These are phyloP conservation scores for Pseudonitzschia pungens DNA, from an alignment of 108 stramenopile genomes.

Conservation along the genomic window DNA sequence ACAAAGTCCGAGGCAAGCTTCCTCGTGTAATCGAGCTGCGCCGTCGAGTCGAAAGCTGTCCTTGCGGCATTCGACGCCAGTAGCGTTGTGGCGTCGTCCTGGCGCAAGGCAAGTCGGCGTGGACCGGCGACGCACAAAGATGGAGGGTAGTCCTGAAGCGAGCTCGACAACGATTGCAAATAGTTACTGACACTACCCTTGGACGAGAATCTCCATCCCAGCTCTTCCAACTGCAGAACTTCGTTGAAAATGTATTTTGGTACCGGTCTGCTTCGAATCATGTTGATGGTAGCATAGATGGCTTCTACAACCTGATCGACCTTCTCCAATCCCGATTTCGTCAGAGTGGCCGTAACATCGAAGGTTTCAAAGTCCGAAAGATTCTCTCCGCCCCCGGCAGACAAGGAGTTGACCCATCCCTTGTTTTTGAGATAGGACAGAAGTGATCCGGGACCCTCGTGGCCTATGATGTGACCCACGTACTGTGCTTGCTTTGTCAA, in stretches of 20 bases:
- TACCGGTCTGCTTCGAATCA: slow-evolving; percentile 54
- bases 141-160: slow-evolving; percentile 44
- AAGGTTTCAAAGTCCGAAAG: slow-evolving; percentile 78
- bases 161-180: background rate
- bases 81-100: slow-evolving; percentile 28
- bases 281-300: slow-evolving; percentile 73
- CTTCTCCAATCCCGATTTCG: slow-evolving; percentile 63
- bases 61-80: slow-evolving; percentile 53
- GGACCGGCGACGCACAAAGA: slow-evolving; percentile 77
- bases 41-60: slow-evolving; percentile 49
- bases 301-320: slow-evolving; percentile 68
- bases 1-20: slow-evolving; percentile 44
- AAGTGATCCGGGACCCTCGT: slow-evolving; percentile 86
- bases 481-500: slow-evolving; percentile 68
- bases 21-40: slow-evolving; percentile 51
- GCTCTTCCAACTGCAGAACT: slow-evolving; percentile 73
- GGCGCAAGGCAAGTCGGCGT: slow-evolving; percentile 59
- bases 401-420: slow-evolving; percentile 80
- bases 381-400: slow-evolving; percentile 48
- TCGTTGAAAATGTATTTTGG: slow-evolving; percentile 78
- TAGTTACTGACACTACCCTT: slow-evolving; percentile 47
- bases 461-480: slow-evolving; percentile 81
- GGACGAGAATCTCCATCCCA: slow-evolving; percentile 74
- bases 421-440: slow-evolving; percentile 74
- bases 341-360: slow-evolving; percentile 78